Evolutionary conservation across 139 green algal species (phyloP).

Genomic region (Axilococcus clingmanii): DNA sequence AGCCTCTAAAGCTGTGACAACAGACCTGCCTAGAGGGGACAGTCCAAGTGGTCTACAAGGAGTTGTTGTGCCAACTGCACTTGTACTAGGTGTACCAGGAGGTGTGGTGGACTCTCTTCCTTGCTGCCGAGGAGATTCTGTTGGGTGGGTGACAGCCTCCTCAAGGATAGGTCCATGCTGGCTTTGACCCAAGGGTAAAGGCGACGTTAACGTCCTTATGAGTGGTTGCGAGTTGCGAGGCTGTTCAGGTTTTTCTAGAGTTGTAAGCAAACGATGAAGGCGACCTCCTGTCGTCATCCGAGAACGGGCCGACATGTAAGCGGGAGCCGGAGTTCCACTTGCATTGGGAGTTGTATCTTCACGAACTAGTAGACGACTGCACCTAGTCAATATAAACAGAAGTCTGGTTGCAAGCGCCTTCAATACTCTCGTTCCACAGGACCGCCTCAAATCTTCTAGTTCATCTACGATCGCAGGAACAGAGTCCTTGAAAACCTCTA

Average conservation of each 20-base stretch:
- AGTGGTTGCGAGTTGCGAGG: too few relatives aligned
- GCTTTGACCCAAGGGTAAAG: too few relatives aligned
- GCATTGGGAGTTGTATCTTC: constrained; percentile 25
- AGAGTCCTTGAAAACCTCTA: constrained; percentile 45
- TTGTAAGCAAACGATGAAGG: neutral
- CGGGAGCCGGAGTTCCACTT: neutral
- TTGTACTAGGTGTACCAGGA: constrained; percentile 8
- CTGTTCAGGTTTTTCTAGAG: too few relatives aligned
- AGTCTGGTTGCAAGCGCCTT: constrained; percentile 47
- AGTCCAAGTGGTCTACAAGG: constrained; percentile 1
- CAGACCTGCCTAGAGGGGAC: constrained; percentile 36
- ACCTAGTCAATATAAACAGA: constrained; percentile 68
- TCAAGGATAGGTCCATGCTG: too few relatives aligned
- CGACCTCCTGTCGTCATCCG: neutral
- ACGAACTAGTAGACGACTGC: constrained; percentile 52
- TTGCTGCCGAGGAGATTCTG: constrained; percentile 1
- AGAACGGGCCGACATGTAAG: neutral
- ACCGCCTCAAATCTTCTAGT: constrained; percentile 44
- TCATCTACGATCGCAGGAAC: constrained; percentile 53
- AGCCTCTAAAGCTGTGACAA: constrained; percentile 40
- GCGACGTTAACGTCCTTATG: too few relatives aligned
- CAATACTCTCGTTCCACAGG: constrained; percentile 2
- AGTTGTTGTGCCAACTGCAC: neutral
- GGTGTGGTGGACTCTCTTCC: neutral
- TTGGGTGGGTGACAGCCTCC: too few relatives aligned